phyloP scores from a whole-genome alignment of 768 basidiomycete species.

The Rhodosporidiobolus sp. region DNA sequence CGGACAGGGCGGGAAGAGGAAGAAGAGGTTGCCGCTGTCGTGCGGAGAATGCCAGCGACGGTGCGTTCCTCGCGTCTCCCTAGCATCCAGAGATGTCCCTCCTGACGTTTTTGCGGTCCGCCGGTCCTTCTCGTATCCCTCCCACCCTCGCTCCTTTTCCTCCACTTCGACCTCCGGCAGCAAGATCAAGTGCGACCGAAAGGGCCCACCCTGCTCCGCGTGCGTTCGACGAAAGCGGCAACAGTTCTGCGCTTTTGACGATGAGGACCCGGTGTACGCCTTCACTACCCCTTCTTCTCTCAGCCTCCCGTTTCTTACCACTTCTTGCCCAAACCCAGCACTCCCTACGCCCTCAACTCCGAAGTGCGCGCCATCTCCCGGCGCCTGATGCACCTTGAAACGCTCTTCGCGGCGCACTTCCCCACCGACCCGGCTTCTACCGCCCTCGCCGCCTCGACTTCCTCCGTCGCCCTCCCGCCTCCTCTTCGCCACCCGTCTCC shows the following conservation, averaged over 20 bases:
- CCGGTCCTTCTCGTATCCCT: no score
- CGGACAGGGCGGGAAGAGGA: slow-evolving; percentile 7
- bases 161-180: no score
- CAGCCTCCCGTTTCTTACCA: not conserved
- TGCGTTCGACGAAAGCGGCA: slow-evolving; percentile 21
- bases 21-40: slow-evolving; percentile 25
- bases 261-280: not conserved
- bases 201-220: slow-evolving; percentile 24
- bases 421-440: not conserved
- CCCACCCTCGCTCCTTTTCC: no score
- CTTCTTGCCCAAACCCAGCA: not conserved
- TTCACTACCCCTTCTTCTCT: not conserved
- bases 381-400: slow-evolving; percentile 34
- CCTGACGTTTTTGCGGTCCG: no score
- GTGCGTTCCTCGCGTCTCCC: no score
- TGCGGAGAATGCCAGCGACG: slow-evolving; percentile 29
- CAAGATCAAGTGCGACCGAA: slow-evolving; percentile 34
- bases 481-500: slow-evolving; percentile 10
- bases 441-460: not conserved
- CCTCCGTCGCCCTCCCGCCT: not conserved
- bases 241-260: slow-evolving; percentile 20
- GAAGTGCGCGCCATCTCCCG: slow-evolving; percentile 34
- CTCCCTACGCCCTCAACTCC: slow-evolving; percentile 21
- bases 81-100: no score
- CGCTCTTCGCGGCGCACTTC: slow-evolving; percentile 22